Evolutionary conservation across 805 yeast genomes (phyloP), one percentile per base, ranked within the genome.

Genomic region (Saccharomycopsis schoenii): DNA sequence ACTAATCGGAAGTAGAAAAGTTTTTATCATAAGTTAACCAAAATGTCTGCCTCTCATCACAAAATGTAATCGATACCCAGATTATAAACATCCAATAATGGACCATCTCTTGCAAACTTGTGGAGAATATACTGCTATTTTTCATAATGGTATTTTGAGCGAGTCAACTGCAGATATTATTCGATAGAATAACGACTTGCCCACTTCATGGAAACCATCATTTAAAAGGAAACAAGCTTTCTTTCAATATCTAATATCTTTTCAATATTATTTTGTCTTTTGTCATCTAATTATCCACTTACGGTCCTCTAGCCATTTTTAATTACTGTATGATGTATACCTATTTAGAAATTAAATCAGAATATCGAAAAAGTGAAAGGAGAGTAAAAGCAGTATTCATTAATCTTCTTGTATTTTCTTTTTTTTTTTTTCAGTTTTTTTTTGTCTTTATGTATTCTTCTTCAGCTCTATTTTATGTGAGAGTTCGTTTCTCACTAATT

Each of bases 281-380:
- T 37, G 3, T 14, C 41, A 42, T n/a, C 17, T 1, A n/a, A 56
- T 40, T 6, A 40, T 17, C 25, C 74, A 80, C 83, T 75, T 79
- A 80, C 83, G 88, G 88, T 79, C 89, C 89, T 84, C 89, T 83
- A 76, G 82, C 88, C 89, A 84, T 84, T 76, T 80, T 83, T 66
- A 56, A 56, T 59, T 58, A 60, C 56, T 61, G 39, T 40, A 12
- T 41, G 50, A 56, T 40, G 51, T 41, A 43, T 56, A 40, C 52
- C 34, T 47, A 15, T 47, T 21, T 24, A 25, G 6, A 42, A 42
- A 42, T 42, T 21, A 42, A 42, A 21, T 37, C 12, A 42, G 11
- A 42, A 42, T 42, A 42, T 19, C 14, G 47, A 40, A 15, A 12
- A 41, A 40, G 4, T 21, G 41, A 56, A 56, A 21, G 39, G 39